Evolutionary conservation across 805 yeast genomes (phyloP), one percentile per base, ranked within the genome.

Genomic region (Priceomyces castillae): DNA sequence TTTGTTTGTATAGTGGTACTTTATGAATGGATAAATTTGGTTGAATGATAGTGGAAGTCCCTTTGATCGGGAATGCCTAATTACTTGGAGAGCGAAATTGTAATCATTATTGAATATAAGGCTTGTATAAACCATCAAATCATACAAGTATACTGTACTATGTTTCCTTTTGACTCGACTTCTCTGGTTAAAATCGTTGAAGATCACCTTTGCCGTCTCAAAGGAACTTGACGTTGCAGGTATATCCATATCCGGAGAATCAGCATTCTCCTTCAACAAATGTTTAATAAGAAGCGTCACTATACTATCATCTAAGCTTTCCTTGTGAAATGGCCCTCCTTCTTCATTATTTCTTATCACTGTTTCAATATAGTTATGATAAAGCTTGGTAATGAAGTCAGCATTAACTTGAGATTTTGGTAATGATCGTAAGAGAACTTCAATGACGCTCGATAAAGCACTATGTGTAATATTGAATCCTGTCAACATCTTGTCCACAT

Each of bases 21-120:
- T 51, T 14, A 71, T 62, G 31, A 71, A 64, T 0, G 76, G 74
- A 40, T 56, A 65, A 1, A 69, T 47, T 41, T 69, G 75, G 43
- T 64, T 62, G 50, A 70, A 67, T 0, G 74, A 58, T 18, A 65
- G 56, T n/a, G 73, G 71, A 10, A 66, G 39, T 2, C 56, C 55
- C 15, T 43, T 40, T 3, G 52, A 45, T 10, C 67, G 49, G 7
- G 66, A 61, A 12, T 49, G 42, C 44, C 58, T 56, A 28, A 67
- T 50, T 23, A 65, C 51, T 30, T 50, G 33, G n/a, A 61, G 46
- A 2, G 74, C 74, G 53, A 64, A 67, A 7, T 47, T 40, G 37
- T 57, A 51, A 44, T 71, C 74, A 11, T 61, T 50, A 46, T 69
- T 71, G n/a, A 52, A 43, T 15, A 52, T 33, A 30, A 71, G 52